Conservation (phyloP, 306 rosid species). For the Castanea mollissima region DNA sequence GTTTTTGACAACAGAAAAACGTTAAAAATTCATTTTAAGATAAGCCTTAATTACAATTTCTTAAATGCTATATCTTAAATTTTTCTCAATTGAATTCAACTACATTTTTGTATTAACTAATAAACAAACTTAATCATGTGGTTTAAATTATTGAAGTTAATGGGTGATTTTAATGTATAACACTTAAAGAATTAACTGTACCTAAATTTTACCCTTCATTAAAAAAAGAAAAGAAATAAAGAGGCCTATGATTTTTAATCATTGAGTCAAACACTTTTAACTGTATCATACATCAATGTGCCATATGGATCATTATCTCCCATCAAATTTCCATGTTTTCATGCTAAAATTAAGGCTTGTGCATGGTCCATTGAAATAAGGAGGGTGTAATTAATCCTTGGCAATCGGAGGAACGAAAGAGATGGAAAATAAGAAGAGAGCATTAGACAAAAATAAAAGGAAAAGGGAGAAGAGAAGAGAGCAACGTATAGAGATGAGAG, state of each 20-base stretch:
- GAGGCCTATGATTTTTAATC: not conserved
- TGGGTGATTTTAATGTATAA: no score
- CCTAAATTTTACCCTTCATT: not conserved
- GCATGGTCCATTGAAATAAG: conserved; percentile 33
- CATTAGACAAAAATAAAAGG: not conserved
- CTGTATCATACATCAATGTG: not conserved
- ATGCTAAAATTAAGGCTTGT: conserved; percentile 40
- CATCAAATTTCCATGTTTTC: conserved; percentile 39
- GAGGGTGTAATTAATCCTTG: conserved; percentile 5
- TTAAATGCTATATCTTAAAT: no score
- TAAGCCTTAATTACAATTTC: no score
- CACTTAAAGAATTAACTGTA: no score
- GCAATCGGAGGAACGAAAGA: conserved; percentile 19
- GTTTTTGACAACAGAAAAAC: not conserved
- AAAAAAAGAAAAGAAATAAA: not conserved
- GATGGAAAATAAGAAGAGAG: conserved; percentile 5
- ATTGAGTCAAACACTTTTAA: conserved; percentile 13
- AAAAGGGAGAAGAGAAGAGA: conserved; percentile 11
- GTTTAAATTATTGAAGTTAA: no score
- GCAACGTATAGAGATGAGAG: not conserved
- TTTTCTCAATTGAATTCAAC: no score
- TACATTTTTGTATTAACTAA: no score
- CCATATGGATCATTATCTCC: conserved; percentile 20
- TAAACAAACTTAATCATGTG: no score
- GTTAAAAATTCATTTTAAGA: no score